Evolutionary conservation across 306 rosid genomes (phyloP), one percentile per base, ranked within the genome.

Genomic region (Prunus armeniaca): DNA sequence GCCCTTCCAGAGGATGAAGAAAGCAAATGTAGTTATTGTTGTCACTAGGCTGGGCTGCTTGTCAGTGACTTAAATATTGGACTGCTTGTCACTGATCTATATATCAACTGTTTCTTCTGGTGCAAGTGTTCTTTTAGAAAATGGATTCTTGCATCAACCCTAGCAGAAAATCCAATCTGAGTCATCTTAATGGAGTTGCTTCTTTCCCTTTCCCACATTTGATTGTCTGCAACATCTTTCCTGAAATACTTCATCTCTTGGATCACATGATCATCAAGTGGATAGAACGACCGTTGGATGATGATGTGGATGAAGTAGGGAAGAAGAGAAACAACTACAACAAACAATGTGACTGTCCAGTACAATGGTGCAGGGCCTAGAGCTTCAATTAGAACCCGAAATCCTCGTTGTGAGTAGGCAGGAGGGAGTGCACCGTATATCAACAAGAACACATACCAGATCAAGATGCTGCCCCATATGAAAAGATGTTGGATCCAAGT

Each of bases 401-500:
- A 78, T 8, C 77, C 76, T n/a, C 56, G 47, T 7, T 68, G 13
- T 2, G 82, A 82, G 68, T 71, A 55, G 50, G 75, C 38, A 2
- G 81, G 83, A 25, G 83, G 73, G 10, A 83, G 65, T 2, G 55
- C 60, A 51, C 83, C 76, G 4, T 75, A 83, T 12, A 76, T 30
- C 18, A 79, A 43, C 47, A 83, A 13, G 64, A 83, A 83, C 3
- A 46, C 56, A 60, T 75, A 83, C 86, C 86, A 83, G 14, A 66
- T 14, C 19, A 60, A 2, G 22, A 83, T 79, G 73, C 84, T 79
- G 1, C 87, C 87, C 87, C 81, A 83, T 15, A 83, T 76, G 75
- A 83, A 49, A 43, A 76, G 67, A 25, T 79, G 86, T 49, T 83
- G 87, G 72, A 83, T 79, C 84, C 83, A 83, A 24, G 87, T 79